phyloP scores from a whole-genome alignment of 768 basidiomycete species.

The Ramaria sp. region DNA sequence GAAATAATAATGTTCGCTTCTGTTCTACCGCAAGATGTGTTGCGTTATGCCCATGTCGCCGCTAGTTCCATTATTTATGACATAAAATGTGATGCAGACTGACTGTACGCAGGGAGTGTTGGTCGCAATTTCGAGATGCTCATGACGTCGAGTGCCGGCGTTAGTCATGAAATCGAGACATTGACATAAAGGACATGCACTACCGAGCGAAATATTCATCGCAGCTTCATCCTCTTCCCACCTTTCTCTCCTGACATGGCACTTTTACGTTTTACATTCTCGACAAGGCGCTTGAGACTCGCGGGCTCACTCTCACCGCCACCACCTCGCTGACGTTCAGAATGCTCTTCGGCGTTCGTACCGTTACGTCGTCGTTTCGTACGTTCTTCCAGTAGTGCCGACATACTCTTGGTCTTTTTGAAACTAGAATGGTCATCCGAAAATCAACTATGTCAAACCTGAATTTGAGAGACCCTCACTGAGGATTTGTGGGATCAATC shows the following conservation, averaged over 20 bases:
- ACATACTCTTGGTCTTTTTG: conserved; percentile 89
- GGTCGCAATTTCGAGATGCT: too few species aligned
- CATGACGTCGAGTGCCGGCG: too few species aligned
- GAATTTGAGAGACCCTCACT: conserved; percentile 39
- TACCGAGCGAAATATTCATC: not conserved
- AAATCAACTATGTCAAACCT: not conserved
- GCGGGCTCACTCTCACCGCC: not conserved
- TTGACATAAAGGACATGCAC: not conserved
- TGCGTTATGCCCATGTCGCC: too few species aligned
- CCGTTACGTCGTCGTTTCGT: conserved; percentile 41
- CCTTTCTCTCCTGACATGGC: conserved; percentile 17
- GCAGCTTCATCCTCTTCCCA: conserved; percentile 32
- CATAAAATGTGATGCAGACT: too few species aligned
- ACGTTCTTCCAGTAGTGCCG: conserved; percentile 75
- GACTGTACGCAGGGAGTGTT: too few species aligned
- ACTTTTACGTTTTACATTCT: conserved; percentile 81
- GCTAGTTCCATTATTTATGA: too few species aligned
- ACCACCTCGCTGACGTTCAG: not conserved
- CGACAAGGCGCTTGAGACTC: conserved; percentile 59
- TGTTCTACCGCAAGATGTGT: too few species aligned
- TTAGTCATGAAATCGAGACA: not conserved
- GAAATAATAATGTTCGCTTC: too few species aligned
- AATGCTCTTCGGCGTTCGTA: conserved; percentile 12
- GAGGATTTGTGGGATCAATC: conserved; percentile 92
- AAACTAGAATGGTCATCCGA: conserved; percentile 43